These are phyloP conservation scores for Xanthoconium stramineum DNA, from an alignment of 768 basidiomycete species.

Conservation along the genomic window DNA sequence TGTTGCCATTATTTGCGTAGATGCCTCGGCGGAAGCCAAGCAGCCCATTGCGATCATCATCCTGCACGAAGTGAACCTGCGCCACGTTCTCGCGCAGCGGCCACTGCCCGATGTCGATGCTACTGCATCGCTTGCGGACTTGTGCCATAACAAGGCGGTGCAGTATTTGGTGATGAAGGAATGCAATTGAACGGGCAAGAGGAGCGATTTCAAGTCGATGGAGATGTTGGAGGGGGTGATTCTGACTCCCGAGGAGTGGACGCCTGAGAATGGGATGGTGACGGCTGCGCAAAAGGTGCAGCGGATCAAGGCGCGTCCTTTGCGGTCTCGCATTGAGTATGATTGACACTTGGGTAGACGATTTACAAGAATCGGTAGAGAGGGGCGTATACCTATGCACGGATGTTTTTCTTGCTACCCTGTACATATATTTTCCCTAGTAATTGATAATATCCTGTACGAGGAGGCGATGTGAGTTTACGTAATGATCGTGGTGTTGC, in stretches of 20 bases:
- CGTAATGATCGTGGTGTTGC: slow-evolving; percentile 26
- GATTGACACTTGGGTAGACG: slow-evolving; percentile 18
- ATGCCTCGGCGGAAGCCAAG: slow-evolving; percentile 71
- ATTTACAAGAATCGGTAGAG: slow-evolving; percentile 33
- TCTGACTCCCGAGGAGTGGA: slow-evolving; percentile 85
- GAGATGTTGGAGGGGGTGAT: slow-evolving; percentile 78
- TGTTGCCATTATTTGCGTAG: slow-evolving; percentile 79
- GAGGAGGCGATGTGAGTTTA: slow-evolving; percentile 21
- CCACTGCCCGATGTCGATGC: slow-evolving; percentile 34
- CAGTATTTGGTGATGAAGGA: slow-evolving; percentile 66
- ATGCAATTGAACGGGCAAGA: slow-evolving; percentile 78
- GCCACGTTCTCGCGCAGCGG: slow-evolving; percentile 45
- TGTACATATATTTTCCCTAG: background rate
- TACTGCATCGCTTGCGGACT: slow-evolving; percentile 41
- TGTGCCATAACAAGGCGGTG: slow-evolving; percentile 59
- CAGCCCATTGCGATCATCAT: slow-evolving; percentile 85
- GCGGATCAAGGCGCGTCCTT: slow-evolving; percentile 51
- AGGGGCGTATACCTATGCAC: background rate
- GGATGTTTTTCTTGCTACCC: background rate
- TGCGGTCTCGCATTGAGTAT: background rate
- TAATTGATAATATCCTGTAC: background rate
- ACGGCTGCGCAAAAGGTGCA: slow-evolving; percentile 93
- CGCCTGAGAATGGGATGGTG: slow-evolving; percentile 82
- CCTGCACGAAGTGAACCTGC: slow-evolving; percentile 75
- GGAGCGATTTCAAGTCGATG: slow-evolving; percentile 76